Evolutionary conservation across 768 basidiomycete genomes (phyloP), one percentile per base, ranked within the genome.

Genomic region (Lentinula aciculospora): DNA sequence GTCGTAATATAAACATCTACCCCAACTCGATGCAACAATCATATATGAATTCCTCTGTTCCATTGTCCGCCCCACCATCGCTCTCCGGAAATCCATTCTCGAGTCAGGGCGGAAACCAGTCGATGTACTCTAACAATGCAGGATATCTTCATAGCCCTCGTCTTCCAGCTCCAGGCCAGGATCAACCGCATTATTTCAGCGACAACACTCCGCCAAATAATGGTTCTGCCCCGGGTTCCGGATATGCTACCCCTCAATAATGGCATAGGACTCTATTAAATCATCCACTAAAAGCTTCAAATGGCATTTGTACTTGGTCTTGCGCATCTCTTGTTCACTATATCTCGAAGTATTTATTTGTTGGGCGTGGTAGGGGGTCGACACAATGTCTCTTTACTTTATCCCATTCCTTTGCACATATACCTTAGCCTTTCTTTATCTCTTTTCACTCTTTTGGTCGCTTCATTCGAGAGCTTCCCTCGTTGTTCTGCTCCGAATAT

Each of bases 11-110:
- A 25, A 59, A 53, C 29, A 34, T 59, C 45, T 71, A 71, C 17
- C 69, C 73, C 58, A 53, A 53, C 23, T 53, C 51, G 32, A 53
- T 53, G 51, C 64, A 71, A 27, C 70, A 72, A 53, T 75, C 73
- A 19, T 57, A 57, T 64, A 67, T 73, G 60, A 65, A 71, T 54
- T 72, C 74, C 48, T 75, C 75, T 21, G 73, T 82, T 21, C 81
- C 83, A 8, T 72, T 83, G 63, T 79, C 82, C 19, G 79, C 82
- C 4, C 76, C 81, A 0, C 72, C 81, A 21, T 74, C 82, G 50
- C 67, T 82, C 62, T 72, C 80, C 29, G 70, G 68, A 56, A 76
- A 77, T 62, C 74, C 76, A 2, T 80, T 76, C 62, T 72, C 62
- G 39, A 70, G 71, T 28, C 72, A 71, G 51, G 65, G 68, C 3